A percentile compares a stretch with the other conserved stretches of the same genome.
Evolutionary conservation across 2,329 filamentous ascomycete genomes (phyloP).

Genomic region (Colletotrichum lindemuthianum): DNA sequence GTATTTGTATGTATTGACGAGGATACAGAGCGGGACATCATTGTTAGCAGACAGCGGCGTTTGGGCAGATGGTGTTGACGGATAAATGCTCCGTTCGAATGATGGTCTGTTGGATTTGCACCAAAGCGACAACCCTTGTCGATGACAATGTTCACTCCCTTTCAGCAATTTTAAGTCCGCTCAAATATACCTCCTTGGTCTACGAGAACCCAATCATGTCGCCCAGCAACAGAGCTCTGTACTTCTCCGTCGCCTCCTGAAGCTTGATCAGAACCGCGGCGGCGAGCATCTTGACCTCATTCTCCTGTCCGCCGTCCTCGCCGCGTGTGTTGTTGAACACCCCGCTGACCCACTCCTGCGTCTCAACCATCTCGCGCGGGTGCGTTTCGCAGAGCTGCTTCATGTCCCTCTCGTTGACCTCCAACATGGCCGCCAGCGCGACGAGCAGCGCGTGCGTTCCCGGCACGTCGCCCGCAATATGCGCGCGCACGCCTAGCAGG

Average conservation of each 20-base stretch:
- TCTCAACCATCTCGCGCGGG: constrained; percentile 83
- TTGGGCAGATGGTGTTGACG: background rate
- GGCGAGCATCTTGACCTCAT: constrained; percentile 80
- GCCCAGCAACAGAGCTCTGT: constrained; percentile 80
- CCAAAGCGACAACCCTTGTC: background rate
- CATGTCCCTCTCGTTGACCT: constrained; percentile 75
- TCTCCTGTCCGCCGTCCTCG: constrained; percentile 72
- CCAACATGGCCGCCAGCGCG: constrained; percentile 80
- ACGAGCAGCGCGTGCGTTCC: constrained; percentile 82
- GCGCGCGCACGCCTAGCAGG: constrained; percentile 74
- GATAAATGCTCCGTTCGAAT: too few species aligned
- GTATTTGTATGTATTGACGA: background rate
- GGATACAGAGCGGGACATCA: background rate
- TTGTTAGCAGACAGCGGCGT: background rate
- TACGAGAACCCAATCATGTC: constrained; percentile 59
- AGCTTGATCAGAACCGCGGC: constrained; percentile 82
- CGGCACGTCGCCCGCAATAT: constrained; percentile 68
- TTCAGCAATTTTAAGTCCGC: background rate
- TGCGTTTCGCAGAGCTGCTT: constrained; percentile 77
- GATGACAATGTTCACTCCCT: constrained; percentile 14
- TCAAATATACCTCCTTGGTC: background rate
- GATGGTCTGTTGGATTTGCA: too few species aligned
- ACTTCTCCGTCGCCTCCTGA: constrained; percentile 83
- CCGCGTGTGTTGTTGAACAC: constrained; percentile 74
- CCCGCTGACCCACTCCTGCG: constrained; percentile 83